phyloP scores from a whole-genome alignment of 331 rosid species.

The Quercus phellos region DNA sequence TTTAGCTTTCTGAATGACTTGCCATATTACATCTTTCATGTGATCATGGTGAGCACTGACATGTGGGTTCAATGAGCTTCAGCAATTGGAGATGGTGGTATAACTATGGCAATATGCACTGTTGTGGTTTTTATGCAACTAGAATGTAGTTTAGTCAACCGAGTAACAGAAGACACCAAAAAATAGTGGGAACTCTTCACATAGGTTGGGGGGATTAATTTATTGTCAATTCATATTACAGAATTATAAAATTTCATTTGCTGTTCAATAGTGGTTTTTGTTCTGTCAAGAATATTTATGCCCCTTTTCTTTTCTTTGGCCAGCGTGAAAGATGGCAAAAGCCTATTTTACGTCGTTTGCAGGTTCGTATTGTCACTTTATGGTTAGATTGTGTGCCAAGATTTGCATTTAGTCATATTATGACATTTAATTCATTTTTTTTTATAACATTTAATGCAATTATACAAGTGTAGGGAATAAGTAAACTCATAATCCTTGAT shows the following conservation, averaged over 20 bases:
- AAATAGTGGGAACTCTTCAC: neutral
- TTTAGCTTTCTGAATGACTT: constrained; percentile 17
- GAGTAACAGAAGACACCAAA: neutral
- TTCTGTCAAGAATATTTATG: constrained; percentile 13
- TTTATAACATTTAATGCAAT: too few species aligned
- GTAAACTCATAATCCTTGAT: neutral
- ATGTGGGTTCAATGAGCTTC: neutral
- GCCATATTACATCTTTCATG: constrained; percentile 15
- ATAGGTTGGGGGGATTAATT: neutral
- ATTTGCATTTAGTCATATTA: neutral
- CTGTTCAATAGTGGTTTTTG: neutral
- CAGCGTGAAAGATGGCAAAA: constrained; percentile 97
- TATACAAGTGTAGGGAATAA: neutral
- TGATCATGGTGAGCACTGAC: constrained; percentile 10
- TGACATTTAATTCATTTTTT: neutral
- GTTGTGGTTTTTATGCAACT: neutral
- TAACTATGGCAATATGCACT: neutral
- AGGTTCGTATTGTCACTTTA: constrained; percentile 45
- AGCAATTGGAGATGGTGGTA: neutral
- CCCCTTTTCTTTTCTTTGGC: constrained; percentile 7
- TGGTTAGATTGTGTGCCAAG: neutral
- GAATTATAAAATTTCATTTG: neutral
- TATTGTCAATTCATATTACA: neutral
- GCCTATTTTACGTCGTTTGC: constrained; percentile 88
- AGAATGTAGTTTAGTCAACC: neutral